These are phyloP conservation scores for Cryptococcus wingfieldii DNA, from an alignment of 1,284 basidiomycete genomes.

Conservation along the genomic window DNA sequence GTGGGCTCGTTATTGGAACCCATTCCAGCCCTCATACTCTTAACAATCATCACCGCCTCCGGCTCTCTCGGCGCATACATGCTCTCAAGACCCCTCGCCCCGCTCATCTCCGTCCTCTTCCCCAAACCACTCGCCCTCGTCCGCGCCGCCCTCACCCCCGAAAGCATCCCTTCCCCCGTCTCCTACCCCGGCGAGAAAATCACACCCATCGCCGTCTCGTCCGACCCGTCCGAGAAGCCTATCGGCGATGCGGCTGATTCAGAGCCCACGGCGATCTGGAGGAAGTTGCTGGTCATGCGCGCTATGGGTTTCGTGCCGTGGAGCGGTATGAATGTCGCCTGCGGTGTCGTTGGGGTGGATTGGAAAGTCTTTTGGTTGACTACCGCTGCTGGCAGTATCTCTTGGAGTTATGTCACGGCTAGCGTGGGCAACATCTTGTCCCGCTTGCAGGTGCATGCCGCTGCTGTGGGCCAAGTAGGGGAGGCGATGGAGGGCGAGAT, in stretches of 20 bases:
- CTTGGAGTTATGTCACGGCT: slow-evolving; percentile 58
- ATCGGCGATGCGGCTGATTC: slow-evolving; percentile 19
- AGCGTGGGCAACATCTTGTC: slow-evolving; percentile 47
- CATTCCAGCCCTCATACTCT: slow-evolving; percentile 66
- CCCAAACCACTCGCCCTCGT: slow-evolving; percentile 74
- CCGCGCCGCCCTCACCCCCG: slow-evolving; percentile 42
- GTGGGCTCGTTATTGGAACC: slow-evolving; percentile 80
- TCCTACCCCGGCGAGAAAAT: slow-evolving; percentile 35
- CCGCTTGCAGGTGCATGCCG: slow-evolving; percentile 35
- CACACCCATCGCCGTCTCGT: slow-evolving; percentile 36
- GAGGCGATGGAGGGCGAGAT: slow-evolving; percentile 3
- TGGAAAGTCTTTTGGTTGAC: slow-evolving; percentile 76
- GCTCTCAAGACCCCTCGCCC: slow-evolving; percentile 75
- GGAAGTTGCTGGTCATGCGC: slow-evolving; percentile 74
- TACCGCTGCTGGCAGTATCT: slow-evolving; percentile 74
- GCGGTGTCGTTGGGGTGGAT: slow-evolving; percentile 80
- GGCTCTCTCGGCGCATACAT: slow-evolving; percentile 76
- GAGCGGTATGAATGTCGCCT: slow-evolving; percentile 91
- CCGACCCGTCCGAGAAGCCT: slow-evolving; percentile 24
- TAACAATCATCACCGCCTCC: slow-evolving; percentile 74
- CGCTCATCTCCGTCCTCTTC: slow-evolving; percentile 71
- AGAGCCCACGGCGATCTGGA: slow-evolving; percentile 60
- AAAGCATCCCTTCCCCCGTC: slow-evolving; percentile 24
- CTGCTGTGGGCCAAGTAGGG: slow-evolving; percentile 5
- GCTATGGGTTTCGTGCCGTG: slow-evolving; percentile 86